These are phyloP conservation scores for Sphagnum magellanicum DNA, from an alignment of 228 moss, liverwort and hornwort species.

Conservation along the genomic window DNA sequence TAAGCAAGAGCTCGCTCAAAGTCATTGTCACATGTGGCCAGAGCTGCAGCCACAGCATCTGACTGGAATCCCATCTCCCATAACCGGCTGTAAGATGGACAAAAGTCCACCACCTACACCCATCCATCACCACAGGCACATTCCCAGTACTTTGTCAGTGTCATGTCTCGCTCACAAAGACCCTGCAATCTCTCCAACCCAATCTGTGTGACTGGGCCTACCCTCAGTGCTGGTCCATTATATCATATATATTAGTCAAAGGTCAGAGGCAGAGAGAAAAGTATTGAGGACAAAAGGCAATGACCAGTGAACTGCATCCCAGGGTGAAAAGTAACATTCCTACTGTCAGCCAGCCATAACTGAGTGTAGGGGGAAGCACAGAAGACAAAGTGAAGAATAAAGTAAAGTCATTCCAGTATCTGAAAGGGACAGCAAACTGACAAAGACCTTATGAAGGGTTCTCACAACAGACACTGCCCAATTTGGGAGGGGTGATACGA, in stretches of 20 bases:
- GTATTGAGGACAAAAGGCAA: no score
- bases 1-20: constrained; percentile 77
- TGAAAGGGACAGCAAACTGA: no score
- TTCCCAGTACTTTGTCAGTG: background rate
- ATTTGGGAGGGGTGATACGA: no score
- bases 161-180: background rate
- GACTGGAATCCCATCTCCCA: constrained; percentile 90
- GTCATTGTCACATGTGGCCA: constrained; percentile 73
- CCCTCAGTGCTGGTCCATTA: background rate
- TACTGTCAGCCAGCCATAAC: background rate
- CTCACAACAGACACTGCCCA: no score
- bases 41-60: constrained; percentile 65
- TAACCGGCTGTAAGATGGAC: constrained; percentile 69
- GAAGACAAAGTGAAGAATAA: background rate
- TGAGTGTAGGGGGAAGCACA: background rate
- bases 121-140: background rate
- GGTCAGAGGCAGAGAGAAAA: background rate
- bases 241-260: background rate
- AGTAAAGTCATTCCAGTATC: no score
- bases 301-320: no score
- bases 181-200: background rate
- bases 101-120: constrained; percentile 74
- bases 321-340: no score
- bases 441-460: no score
- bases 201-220: background rate